Evolutionary conservation across 306 rosid genomes (phyloP).

Genomic region (Rosa persica): DNA sequence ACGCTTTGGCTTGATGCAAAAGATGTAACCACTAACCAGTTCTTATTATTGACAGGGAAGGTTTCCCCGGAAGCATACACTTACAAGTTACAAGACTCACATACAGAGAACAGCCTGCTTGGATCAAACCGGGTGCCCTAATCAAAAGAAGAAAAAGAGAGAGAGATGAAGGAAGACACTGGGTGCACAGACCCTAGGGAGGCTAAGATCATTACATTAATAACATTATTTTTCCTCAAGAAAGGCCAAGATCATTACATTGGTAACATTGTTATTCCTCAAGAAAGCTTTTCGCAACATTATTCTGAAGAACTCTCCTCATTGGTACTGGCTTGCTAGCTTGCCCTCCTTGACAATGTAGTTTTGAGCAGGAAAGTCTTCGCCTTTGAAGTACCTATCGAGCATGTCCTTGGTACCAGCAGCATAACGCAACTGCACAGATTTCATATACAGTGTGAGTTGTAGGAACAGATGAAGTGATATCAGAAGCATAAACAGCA

Average conservation of each 20-base stretch:
- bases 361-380: conserved; percentile 82
- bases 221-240: not conserved
- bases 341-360: conserved; percentile 93
- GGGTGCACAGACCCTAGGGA: not conserved
- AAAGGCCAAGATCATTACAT: conserved; percentile 2
- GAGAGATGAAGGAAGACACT: not conserved
- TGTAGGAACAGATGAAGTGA: conserved; percentile 13
- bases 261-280: conserved; percentile 2
- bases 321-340: conserved; percentile 85
- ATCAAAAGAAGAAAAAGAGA: not conserved
- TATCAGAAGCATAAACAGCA: not conserved
- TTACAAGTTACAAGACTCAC: conserved; percentile 2
- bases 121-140: not conserved
- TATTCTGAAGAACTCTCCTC: conserved; percentile 4
- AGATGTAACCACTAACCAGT: not conserved
- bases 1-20: not conserved
- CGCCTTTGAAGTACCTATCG: conserved; percentile 83
- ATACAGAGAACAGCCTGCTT: not conserved
- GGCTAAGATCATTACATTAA: conserved; percentile 1
- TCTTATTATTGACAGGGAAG: conserved; percentile 9
- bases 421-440: conserved; percentile 73
- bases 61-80: conserved; percentile 6
- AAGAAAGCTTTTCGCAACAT: not conserved
- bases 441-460: conserved; percentile 16
- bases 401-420: conserved; percentile 97